Evolutionary conservation across 2,329 filamentous ascomycete species (phyloP).

Genomic region (Byssochlamys sp.): DNA sequence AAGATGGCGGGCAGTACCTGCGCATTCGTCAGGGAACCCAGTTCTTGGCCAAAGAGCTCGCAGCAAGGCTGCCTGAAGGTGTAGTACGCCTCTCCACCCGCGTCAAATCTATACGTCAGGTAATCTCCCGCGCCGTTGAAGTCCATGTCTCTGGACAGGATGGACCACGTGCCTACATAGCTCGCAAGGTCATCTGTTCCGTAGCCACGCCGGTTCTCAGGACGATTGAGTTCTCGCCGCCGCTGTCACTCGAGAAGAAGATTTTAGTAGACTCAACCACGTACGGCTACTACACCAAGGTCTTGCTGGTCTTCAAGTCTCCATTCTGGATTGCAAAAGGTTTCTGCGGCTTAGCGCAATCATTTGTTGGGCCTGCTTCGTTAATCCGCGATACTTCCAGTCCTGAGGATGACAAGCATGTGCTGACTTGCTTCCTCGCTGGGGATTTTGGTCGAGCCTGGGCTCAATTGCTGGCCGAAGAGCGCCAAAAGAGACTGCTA

Average conservation of each 20-base stretch:
- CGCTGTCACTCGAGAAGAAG: constrained; percentile 20
- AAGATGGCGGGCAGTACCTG: constrained; percentile 45
- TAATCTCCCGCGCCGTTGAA: background rate
- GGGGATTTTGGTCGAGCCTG: constrained; percentile 27
- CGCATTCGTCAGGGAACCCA: constrained; percentile 41
- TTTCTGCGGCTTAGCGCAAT: constrained; percentile 32
- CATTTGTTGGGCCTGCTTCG: constrained; percentile 29
- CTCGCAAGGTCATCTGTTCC: constrained; percentile 37
- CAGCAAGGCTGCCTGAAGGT: constrained; percentile 20
- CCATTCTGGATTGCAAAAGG: constrained; percentile 27
- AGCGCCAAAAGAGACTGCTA: constrained; percentile 18
- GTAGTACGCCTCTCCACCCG: constrained; percentile 15
- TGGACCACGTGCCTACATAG: background rate
- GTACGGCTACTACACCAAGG: constrained; percentile 30
- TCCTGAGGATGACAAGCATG: constrained; percentile 14
- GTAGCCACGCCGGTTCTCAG: constrained; percentile 42
- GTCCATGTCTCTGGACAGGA: too few species aligned
- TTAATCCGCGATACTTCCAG: constrained; percentile 33
- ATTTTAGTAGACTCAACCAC: constrained; percentile 19
- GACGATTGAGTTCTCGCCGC: constrained; percentile 39
- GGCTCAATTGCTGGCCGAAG: constrained; percentile 15
- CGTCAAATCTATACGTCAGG: constrained; percentile 5
- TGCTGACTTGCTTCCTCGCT: constrained; percentile 33
- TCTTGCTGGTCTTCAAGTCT: constrained; percentile 31
- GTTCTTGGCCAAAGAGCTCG: constrained; percentile 30